Conservation (phyloP, 2,329 filamentous ascomycete genomes). For the Penicillium sp. region DNA sequence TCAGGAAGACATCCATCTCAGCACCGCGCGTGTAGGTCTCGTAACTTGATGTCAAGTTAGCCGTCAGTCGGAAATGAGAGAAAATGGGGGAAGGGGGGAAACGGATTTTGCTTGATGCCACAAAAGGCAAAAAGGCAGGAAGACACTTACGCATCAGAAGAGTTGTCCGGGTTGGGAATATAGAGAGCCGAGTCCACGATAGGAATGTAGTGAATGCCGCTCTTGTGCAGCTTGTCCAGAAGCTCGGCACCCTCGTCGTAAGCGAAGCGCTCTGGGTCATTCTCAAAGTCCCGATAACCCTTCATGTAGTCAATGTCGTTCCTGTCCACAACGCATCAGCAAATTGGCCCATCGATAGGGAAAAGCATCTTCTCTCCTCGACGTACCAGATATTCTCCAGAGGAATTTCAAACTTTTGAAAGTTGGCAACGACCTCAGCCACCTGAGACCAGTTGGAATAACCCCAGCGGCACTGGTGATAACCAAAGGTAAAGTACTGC, state of each 20-base stretch:
- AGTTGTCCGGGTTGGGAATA: slow-evolving; percentile 64
- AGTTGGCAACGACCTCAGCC: slow-evolving; percentile 52
- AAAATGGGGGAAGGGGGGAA: background rate
- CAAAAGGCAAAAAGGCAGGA: too few relatives aligned
- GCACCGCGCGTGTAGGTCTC: slow-evolving; percentile 48
- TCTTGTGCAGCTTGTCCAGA: slow-evolving; percentile 47
- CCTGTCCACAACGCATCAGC: slow-evolving; percentile 8
- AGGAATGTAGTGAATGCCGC: slow-evolving; percentile 54
- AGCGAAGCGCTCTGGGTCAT: slow-evolving; percentile 49
- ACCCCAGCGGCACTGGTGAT: slow-evolving; percentile 78
- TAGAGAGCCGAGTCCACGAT: slow-evolving; percentile 64
- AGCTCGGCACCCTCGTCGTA: slow-evolving; percentile 48
- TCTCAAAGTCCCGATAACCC: slow-evolving; percentile 54
- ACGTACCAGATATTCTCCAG: slow-evolving; percentile 46
- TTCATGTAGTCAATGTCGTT: slow-evolving; percentile 55
- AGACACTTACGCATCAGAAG: slow-evolving; percentile 54
- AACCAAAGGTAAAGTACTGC: slow-evolving; percentile 75
- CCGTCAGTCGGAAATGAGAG: background rate
- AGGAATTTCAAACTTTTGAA: slow-evolving; percentile 51
- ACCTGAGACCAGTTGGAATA: slow-evolving; percentile 67
- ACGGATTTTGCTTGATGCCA: too few relatives aligned
- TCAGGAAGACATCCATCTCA: slow-evolving; percentile 45
- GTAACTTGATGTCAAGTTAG: slow-evolving; percentile 42
- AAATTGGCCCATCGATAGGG: background rate
- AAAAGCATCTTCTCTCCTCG: background rate